Evolutionary conservation across 257 asterid genomes (phyloP), one percentile per base, ranked within the genome.

Genomic region (Hygrophila difformis): DNA sequence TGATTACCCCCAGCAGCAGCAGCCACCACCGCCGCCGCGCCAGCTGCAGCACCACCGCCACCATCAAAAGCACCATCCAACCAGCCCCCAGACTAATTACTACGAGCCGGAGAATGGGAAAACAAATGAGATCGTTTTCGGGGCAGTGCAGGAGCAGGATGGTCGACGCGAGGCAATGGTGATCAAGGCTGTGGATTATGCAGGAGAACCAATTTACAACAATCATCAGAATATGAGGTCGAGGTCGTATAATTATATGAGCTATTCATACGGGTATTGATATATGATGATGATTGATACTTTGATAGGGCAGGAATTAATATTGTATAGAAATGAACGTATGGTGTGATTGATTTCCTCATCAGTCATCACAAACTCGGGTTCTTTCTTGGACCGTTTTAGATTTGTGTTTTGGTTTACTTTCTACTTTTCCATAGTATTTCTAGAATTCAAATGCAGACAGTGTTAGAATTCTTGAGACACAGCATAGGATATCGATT

Each of bases 61-160:
- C 21, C 75, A 76, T 54, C 88, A 84, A 51, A 77, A 70, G 76
- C 84, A 84, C 53, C 77, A 67, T 4, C 71, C 93, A 0, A 9
- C 82, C 2, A 65, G 77, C 59, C 71, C 97, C 0, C 80, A 66
- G 38, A 85, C 98, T 2, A n/a, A n/a, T n/a, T 63, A 54, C 40
- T 75, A 73, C 49, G 93, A 82, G 68, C 74, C 69, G 37, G 73
- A 70, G 22, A 75, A 53, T 42, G 36, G 62, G 13, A 92, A 89
- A 31, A 57, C 93, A 1, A 81, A 84, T 2, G 97, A 88, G 66
- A 84, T 88, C 1, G 94, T 88, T 62, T 88, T 88, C 12, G 97
- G 97, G 20, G 97, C 97, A 0, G 87, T 84, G 38, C 97, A 84
- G 50, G 96, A 82, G 59, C 85, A 84, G 66, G 84, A 71, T n/a